phyloP scores from a whole-genome alignment of 164 flowering plant genomes.

The Houttuynia cordata region DNA sequence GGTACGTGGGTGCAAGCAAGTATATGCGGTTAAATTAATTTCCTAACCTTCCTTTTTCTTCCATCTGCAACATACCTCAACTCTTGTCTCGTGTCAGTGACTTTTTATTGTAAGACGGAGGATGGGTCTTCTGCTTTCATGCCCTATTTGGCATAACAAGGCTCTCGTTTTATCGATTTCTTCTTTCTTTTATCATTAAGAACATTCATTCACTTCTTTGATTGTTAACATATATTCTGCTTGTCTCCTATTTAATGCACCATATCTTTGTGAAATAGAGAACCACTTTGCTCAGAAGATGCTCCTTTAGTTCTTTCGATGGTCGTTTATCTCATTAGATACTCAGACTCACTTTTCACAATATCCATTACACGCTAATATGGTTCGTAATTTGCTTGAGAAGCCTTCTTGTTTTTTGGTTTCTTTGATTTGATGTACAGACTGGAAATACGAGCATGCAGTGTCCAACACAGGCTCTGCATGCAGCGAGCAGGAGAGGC shows the following conservation, averaged over 20 bases:
- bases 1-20: neutral
- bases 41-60: neutral
- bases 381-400: neutral
- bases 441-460: constrained; percentile 41
- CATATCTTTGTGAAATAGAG: too few relatives aligned
- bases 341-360: neutral
- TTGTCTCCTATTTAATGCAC: neutral
- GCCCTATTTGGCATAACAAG: neutral
- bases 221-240: neutral
- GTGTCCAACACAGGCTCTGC: constrained; percentile 1
- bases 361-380: neutral
- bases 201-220: neutral
- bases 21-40: neutral
- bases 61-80: neutral
- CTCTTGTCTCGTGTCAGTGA: neutral
- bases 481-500: constrained; percentile 18
- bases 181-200: neutral
- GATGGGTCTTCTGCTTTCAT: too few relatives aligned
- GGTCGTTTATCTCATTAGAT: too few relatives aligned
- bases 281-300: too few relatives aligned
- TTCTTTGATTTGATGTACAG: constrained; percentile 9
- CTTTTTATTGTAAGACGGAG: neutral
- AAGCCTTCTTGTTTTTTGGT: neutral
- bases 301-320: too few relatives aligned
- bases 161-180: neutral